Evolutionary conservation across 192 early-diverging fungal genomes (phyloP), one percentile per base, ranked within the genome.

Genomic region (Kappamyces sp.): DNA sequence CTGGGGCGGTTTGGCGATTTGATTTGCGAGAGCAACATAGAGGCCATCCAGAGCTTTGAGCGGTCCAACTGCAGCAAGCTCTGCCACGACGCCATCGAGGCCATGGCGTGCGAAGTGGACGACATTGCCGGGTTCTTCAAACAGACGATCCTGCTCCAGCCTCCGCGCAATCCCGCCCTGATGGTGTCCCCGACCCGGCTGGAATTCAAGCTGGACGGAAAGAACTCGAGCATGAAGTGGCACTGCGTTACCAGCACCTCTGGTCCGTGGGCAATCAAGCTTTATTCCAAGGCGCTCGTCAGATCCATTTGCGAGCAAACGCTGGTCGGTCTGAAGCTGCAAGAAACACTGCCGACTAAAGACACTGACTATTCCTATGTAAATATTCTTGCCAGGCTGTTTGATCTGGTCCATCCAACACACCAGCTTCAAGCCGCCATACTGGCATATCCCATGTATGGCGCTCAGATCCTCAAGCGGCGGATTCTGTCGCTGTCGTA

Each of bases 1-100:
- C 68, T 77, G 6, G 66, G 68, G 6, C 65, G 78, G n/a, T 58
- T 77, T n/a, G 78, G 78, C 1, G 78, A 80, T 50, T n/a, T 77
- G 33, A 72, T 80, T 40, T 61, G 72, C 2, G 53, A 68, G 10
- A 57, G 60, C 1, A 71, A 68, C 3, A 41, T 77, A 4, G 78
- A 80, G 53, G 42, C 59, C 2, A 57, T 77, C 23, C 66, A 71
- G 51, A 38, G 54, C 2, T 80, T 80, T 62, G 74, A 80, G 48
- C 44, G 66, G 53, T 42, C 47, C 9, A 80, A 77, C 58, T 67
- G 51, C 55, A 68, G 67, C 0, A 53, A 71, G n/a, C 61, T 77
- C 7, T 72, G 66, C 53, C 52, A 67, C 15, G 73, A 80, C 46
- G 68, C 49, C 4, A 73, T 80, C 38, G n/a, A 47, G 2, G 62